These are phyloP conservation scores for Aureobasidium sp. DNA, from an alignment of 2,329 filamentous ascomycete species.

Conservation along the genomic window DNA sequence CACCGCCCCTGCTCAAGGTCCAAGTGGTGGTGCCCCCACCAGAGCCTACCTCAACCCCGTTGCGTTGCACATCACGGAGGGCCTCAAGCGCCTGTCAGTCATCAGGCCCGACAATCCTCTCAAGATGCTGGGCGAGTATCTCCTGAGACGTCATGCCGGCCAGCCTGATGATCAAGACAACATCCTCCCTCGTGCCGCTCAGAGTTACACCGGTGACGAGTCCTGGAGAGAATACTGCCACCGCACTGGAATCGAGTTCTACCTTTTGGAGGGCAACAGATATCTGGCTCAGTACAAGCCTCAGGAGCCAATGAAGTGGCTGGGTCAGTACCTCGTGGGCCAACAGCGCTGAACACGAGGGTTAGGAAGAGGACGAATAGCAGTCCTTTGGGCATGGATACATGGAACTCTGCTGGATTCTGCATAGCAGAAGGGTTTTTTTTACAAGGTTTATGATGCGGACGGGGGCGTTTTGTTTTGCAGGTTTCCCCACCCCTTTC, in stretches of 20 bases:
- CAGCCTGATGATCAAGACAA: too few species aligned
- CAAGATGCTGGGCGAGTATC: conserved; percentile 40
- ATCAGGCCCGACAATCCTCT: conserved; percentile 45
- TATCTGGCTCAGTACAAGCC: background rate
- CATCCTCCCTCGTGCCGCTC: too few species aligned
- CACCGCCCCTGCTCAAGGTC: background rate
- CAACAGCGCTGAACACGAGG: conserved; percentile 42
- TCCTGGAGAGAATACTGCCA: background rate
- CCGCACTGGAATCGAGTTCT: background rate
- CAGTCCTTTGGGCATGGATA: background rate
- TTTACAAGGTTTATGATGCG: background rate
- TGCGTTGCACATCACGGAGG: conserved; percentile 43
- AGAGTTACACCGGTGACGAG: too few species aligned
- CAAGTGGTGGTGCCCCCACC: conserved; percentile 33
- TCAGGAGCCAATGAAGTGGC: background rate
- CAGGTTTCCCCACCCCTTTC: too few species aligned
- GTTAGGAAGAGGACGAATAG: conserved; percentile 15
- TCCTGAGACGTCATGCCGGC: conserved; percentile 18
- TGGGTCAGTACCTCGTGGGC: conserved; percentile 20
- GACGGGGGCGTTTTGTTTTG: too few species aligned
- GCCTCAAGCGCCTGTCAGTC: conserved; percentile 43
- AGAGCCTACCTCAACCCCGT: conserved; percentile 42
- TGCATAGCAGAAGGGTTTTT: conserved; percentile 3
- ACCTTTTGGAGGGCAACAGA: background rate
- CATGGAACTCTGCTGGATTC: background rate